Conservation (phyloP, 1,284 basidiomycete species). For the Trichosporon inkin region DNA sequence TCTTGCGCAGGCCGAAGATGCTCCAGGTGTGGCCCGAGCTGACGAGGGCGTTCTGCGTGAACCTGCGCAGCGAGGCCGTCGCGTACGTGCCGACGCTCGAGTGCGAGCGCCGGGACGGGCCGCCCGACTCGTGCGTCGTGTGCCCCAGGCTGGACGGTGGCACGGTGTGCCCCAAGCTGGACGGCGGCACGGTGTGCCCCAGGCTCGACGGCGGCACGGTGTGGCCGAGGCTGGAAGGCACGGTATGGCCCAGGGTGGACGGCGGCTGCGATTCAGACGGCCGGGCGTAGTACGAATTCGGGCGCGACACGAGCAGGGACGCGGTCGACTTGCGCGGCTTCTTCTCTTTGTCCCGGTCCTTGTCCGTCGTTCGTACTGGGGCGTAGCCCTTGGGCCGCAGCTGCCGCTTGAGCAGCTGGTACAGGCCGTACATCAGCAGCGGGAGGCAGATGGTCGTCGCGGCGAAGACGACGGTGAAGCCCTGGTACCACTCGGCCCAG, state of each 20-base stretch:
- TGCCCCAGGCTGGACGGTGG: background rate
- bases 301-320: background rate
- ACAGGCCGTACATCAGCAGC: background rate
- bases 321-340: background rate
- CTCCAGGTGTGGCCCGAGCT: too few species aligned
- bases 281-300: background rate
- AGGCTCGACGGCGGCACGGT: background rate
- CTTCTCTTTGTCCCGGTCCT: background rate
- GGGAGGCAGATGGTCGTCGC: background rate
- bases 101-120: background rate
- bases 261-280: background rate
- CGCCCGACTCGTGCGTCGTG: background rate
- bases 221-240: background rate
- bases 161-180: background rate
- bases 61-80: background rate
- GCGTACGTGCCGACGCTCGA: background rate
- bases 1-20: background rate
- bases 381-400: background rate
- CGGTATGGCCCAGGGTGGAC: background rate
- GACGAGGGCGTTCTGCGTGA: background rate
- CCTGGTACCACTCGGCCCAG: slow-evolving; percentile 11
- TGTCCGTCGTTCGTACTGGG: background rate
- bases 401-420: background rate
- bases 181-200: background rate
- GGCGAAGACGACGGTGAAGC: slow-evolving; percentile 1